A percentile compares a stretch with the other conserved stretches of the same genome.
These are phyloP conservation scores for Piedraia hortae DNA, from an alignment of 2,329 filamentous ascomycete species.

Conservation along the genomic window DNA sequence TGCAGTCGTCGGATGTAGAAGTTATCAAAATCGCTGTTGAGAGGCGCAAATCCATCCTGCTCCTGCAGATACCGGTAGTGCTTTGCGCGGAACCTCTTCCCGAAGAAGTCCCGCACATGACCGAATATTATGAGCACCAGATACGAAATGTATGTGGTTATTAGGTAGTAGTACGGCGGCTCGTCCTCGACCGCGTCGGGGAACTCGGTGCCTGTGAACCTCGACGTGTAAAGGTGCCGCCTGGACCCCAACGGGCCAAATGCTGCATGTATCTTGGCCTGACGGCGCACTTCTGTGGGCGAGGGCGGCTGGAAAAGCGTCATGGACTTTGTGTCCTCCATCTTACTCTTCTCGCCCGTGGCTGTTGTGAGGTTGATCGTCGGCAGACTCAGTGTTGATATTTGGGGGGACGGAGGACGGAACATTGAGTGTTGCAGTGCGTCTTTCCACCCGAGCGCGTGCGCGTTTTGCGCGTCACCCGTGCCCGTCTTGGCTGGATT, in stretches of 20 bases:
- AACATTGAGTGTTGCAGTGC: constrained; percentile 26
- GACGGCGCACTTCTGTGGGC: constrained; percentile 49
- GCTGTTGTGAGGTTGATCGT: constrained; percentile 80
- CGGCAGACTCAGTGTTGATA: constrained; percentile 53
- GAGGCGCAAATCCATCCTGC: constrained; percentile 68
- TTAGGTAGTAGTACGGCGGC: constrained; percentile 83
- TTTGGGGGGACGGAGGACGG: constrained; percentile 33
- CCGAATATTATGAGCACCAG: constrained; percentile 85
- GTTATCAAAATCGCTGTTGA: constrained; percentile 97
- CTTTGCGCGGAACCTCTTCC: constrained; percentile 72
- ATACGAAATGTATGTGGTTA: constrained; percentile 97
- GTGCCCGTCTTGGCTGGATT: constrained; percentile 7
- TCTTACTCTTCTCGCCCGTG: constrained; percentile 42
- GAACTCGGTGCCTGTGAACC: constrained; percentile 56
- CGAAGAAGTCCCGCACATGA: constrained; percentile 90
- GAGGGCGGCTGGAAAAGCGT: constrained; percentile 74
- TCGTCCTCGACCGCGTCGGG: constrained; percentile 74
- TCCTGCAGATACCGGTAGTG: constrained; percentile 65
- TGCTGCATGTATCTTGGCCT: constrained; percentile 59
- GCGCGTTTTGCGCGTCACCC: constrained; percentile 3
- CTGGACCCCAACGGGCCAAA: constrained; percentile 65
- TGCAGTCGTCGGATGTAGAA: constrained; percentile 89
- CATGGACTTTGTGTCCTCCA: constrained; percentile 41
- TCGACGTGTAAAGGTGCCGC: constrained; percentile 68
- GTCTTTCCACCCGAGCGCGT: constrained; percentile 9